phyloP scores from a whole-genome alignment of 345 rosid species.

The Salix purpurea region DNA sequence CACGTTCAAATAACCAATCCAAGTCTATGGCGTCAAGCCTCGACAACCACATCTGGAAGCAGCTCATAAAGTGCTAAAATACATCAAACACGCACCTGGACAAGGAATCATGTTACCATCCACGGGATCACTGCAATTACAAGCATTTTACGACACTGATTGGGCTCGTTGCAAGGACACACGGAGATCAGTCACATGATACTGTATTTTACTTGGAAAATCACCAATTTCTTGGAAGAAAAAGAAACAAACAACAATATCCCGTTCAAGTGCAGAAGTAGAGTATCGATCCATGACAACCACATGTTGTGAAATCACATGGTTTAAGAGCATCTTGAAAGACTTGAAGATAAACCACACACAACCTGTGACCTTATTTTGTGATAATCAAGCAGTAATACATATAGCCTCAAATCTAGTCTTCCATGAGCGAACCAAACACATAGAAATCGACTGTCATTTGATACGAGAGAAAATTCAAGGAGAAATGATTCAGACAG shows the following conservation, averaged over 20 bases:
- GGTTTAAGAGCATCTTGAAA: too few species aligned
- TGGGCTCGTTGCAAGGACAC: neutral
- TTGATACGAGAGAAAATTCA: too few species aligned
- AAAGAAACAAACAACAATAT: neutral
- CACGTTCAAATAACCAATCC: too few species aligned
- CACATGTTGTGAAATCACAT: too few species aligned
- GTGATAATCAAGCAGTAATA: too few species aligned
- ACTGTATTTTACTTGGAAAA: neutral
- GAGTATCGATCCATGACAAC: neutral
- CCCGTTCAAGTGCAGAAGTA: neutral
- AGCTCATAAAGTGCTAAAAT: neutral
- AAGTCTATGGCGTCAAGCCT: slow-evolving; percentile 4
- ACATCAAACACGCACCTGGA: neutral
- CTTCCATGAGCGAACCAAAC: too few species aligned
- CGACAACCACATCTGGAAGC: neutral
- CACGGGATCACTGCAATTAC: neutral
- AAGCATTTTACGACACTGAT: too few species aligned
- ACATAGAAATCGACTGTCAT: too few species aligned
- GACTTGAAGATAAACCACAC: too few species aligned
- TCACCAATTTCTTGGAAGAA: neutral
- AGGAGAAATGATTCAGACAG: too few species aligned
- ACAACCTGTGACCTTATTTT: too few species aligned
- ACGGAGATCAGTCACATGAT: neutral
- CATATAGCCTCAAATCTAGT: too few species aligned
- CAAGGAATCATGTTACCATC: neutral